phyloP scores from a whole-genome alignment of 129 eudicot genomes.

The Helichrysum umbraculigerum region DNA sequence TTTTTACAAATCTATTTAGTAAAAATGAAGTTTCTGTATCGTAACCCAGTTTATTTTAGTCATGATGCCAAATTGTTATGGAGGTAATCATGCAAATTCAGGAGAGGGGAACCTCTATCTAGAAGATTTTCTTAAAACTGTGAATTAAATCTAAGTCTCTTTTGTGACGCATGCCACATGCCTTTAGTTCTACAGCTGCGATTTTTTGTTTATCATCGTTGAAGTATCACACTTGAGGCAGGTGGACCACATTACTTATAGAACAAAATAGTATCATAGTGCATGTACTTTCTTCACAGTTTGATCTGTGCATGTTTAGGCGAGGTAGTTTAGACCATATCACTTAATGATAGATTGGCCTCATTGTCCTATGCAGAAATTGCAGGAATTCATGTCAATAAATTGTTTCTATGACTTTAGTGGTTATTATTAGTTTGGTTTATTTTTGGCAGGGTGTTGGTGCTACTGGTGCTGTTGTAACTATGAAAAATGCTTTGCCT shows the following conservation, averaged over 20 bases:
- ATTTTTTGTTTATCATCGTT: neutral
- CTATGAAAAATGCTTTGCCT: conserved; percentile 66
- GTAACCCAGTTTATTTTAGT: neutral
- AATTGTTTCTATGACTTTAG: conserved; percentile 18
- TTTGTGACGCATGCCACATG: neutral
- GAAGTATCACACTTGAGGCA: neutral
- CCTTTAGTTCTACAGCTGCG: neutral
- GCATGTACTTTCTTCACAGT: conserved; percentile 10
- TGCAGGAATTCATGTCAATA: conserved; percentile 14
- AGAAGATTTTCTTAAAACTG: neutral
- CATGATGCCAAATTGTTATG: conserved; percentile 1
- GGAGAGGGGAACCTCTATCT: neutral
- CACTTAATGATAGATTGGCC: conserved; percentile 25
- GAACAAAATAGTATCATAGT: conserved; percentile 7
- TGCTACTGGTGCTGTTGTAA: conserved; percentile 64
- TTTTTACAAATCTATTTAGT: neutral
- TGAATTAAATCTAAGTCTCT: neutral
- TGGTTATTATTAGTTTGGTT: conserved; percentile 30
- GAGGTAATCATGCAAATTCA: neutral
- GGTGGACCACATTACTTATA: neutral
- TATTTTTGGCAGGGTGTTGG: conserved; percentile 80
- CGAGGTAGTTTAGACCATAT: conserved; percentile 25
- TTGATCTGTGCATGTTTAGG: conserved; percentile 27
- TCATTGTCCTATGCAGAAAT: conserved; percentile 23
- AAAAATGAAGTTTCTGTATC: neutral